Base-by-base conservation (phyloP, 148 eudicot genomes). In the Agrostemma githago region DNA sequence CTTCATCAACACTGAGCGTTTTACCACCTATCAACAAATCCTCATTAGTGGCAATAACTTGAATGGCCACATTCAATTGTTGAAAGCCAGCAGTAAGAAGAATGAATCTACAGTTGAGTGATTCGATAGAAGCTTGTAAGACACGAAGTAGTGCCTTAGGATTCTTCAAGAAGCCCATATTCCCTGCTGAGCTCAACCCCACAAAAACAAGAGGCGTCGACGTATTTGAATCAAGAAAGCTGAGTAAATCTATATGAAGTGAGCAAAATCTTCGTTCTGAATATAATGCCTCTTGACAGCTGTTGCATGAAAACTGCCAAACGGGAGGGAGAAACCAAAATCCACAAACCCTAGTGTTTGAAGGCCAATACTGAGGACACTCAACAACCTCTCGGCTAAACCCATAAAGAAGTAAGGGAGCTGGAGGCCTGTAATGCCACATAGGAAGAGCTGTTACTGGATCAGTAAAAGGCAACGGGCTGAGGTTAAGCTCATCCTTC, bases 331-430 rank as follows among this genome's bases (percentile, higher is more conserved):
- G 92, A 83, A 84, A 86, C 99, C 99, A 92, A 84, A 92, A 95
- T 71, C 99, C 97, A 88, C 93, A 92, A 78, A 83, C 86, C 74
- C 85, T 84, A 78, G 84, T 80, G 72, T 81, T 86, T 81, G 89
- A 82, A 78, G 99, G 97, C 99, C 98, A 94, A 76, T 94, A 94
- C 81, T 86, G 86, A 77, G 98, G 98, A 81, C 91, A 89, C 80
- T 94, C 99, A 39, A 95, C 97, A 71, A 95, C 89, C 86, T 95
- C 96, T 80, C 81, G 78, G 86, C 98, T 94, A 79, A 94, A 94
- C 72, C 98, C 98, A 76, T 94, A 94, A 96, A 94, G 73, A 68
- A 94, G 81, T 70, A 92, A 74, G 70, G 98, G 96, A 78, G 97
- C 83, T 4, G 85, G 37, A 70, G 81, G 81, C 74, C 93, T 84